Evolutionary conservation across 2,329 filamentous ascomycete genomes (phyloP).

Genomic region (Hypoxylon sp.): DNA sequence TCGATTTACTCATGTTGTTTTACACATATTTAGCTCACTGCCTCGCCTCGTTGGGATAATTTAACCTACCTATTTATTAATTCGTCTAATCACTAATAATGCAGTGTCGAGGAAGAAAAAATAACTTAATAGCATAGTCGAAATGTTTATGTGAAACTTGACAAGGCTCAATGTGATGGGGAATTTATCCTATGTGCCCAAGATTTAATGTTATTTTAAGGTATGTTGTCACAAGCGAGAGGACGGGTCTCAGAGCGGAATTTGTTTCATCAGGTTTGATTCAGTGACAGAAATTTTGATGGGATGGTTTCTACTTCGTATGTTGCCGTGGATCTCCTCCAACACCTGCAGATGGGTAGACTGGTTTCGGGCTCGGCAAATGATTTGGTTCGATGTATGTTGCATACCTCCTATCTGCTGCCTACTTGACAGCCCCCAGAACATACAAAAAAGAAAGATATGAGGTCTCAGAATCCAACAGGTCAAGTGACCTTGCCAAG

Average conservation of each 20-base stretch:
- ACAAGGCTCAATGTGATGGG: conserved; percentile 2
- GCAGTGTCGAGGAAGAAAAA: too few relatives aligned
- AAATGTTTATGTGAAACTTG: conserved; percentile 16
- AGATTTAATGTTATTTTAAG: conserved; percentile 5
- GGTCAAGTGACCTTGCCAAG: conserved; percentile 35
- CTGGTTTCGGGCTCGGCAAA: conserved; percentile 33
- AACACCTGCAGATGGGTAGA: conserved; percentile 29
- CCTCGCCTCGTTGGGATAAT: conserved; percentile 6
- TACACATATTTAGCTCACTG: conserved; percentile 4
- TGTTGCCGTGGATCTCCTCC: conserved; percentile 28
- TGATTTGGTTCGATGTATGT: conserved; percentile 22
- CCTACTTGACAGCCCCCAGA: conserved; percentile 7
- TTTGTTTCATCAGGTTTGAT: conserved; percentile 35
- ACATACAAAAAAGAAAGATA: conserved; percentile 5
- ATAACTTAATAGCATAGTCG: neutral
- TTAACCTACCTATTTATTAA: neutral
- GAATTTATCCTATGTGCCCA: neutral
- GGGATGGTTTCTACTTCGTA: conserved; percentile 23
- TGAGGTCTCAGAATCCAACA: conserved; percentile 27
- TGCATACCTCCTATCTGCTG: conserved; percentile 8
- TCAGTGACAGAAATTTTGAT: conserved; percentile 17
- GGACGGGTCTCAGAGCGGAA: conserved; percentile 22
- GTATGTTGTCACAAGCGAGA: conserved; percentile 17
- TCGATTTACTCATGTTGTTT: too few relatives aligned
- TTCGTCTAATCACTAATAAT: too few relatives aligned